phyloP scores from a whole-genome alignment of 352 stramenopile species.

The Phytophthora cryptogea region DNA sequence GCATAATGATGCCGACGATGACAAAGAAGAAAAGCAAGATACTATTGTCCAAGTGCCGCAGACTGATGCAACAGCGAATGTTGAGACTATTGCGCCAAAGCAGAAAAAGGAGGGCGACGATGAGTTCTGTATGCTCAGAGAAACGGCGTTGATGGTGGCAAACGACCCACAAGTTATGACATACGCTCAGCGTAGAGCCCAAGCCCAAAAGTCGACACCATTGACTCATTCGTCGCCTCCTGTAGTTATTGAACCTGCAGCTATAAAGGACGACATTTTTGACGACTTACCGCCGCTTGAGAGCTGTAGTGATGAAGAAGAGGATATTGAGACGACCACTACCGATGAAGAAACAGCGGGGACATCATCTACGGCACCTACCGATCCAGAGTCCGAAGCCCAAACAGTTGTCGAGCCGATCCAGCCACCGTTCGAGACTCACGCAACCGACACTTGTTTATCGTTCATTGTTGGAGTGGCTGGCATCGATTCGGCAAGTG shows the following conservation, averaged over 20 bases:
- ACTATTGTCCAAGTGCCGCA: neutral
- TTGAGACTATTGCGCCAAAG: neutral
- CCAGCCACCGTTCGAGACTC: conserved; percentile 43
- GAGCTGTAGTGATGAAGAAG: conserved; percentile 60
- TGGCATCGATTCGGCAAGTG: conserved; percentile 39
- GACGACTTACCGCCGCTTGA: conserved; percentile 63
- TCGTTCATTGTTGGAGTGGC: conserved; percentile 58
- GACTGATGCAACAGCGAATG: neutral
- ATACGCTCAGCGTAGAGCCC: conserved; percentile 5
- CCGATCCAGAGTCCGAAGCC: neutral
- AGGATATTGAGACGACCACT: conserved; percentile 12
- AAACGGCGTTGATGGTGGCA: conserved; percentile 70
- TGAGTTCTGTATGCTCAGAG: conserved; percentile 56
- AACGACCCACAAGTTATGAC: conserved; percentile 56
- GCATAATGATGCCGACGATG: conserved; percentile 22
- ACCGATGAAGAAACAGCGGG: conserved; percentile 10
- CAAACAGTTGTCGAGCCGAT: neutral
- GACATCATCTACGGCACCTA: neutral
- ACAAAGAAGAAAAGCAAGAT: conserved; percentile 14
- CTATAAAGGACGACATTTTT: conserved; percentile 28
- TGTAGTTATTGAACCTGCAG: conserved; percentile 19
- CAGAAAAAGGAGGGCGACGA: conserved; percentile 40
- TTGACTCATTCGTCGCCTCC: neutral
- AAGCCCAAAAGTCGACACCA: conserved; percentile 4
- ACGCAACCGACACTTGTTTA: conserved; percentile 48